Evolutionary conservation across 768 basidiomycete species (phyloP).

Genomic region (Macrolepiota dolichaula): DNA sequence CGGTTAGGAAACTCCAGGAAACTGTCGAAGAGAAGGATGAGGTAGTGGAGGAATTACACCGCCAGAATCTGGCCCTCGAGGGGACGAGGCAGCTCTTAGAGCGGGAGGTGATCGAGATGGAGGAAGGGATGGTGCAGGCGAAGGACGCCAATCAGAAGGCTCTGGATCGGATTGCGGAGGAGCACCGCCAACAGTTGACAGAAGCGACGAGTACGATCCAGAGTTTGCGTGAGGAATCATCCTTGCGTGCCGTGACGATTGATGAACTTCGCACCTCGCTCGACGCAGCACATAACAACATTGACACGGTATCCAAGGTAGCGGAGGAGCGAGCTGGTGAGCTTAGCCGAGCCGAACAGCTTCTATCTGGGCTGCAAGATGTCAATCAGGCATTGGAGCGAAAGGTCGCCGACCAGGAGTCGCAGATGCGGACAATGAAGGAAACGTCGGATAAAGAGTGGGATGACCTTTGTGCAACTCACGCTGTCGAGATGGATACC

Average conservation of each 20-base stretch:
- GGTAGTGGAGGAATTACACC: background rate
- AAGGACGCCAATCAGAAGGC: background rate
- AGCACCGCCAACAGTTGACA: background rate
- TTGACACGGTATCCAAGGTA: background rate
- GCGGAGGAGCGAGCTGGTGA: background rate
- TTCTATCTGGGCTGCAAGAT: background rate
- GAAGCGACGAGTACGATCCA: background rate
- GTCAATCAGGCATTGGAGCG: background rate
- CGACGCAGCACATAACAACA: background rate
- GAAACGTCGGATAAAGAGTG: background rate
- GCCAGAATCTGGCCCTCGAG: background rate
- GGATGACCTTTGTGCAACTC: background rate
- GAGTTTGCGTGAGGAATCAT: background rate
- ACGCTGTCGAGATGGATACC: background rate
- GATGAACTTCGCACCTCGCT: background rate
- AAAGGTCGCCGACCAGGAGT: background rate
- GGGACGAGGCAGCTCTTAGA: background rate
- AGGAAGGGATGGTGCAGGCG: background rate
- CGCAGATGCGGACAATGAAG: background rate
- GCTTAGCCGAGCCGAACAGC: background rate
- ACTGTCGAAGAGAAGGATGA: background rate
- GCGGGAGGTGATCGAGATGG: background rate
- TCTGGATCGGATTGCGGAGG: background rate
- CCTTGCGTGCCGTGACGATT: background rate
- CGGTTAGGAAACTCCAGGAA: background rate